Percentiles rank a stretch among this genome's conserved stretches.
Conservation (phyloP, 2,329 filamentous ascomycete species). For the Paracoccidioides lutzii region DNA sequence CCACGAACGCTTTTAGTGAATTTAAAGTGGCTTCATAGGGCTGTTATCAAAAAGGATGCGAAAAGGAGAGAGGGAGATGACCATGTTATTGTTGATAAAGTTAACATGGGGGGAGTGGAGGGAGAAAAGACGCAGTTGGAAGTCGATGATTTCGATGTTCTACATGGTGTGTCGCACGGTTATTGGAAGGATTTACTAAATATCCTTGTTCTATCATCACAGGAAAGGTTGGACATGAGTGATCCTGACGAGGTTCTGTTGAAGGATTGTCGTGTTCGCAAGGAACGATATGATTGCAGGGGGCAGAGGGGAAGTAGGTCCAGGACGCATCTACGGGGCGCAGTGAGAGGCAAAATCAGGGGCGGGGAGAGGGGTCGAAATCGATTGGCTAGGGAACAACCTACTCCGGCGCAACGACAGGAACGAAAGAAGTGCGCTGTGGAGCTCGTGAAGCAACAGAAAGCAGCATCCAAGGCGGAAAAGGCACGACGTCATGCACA, state of each 20-base stretch:
- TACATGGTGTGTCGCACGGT: conserved; percentile 42
- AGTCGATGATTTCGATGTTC: conserved; percentile 33
- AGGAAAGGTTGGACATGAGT: conserved; percentile 34
- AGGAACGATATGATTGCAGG: neutral
- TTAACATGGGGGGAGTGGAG: conserved; percentile 15
- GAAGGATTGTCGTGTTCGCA: conserved; percentile 7
- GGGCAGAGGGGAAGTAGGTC: neutral
- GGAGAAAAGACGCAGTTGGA: conserved; percentile 15
- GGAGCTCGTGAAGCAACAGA: neutral
- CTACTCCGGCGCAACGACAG: neutral
- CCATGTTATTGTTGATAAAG: conserved; percentile 22
- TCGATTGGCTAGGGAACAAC: conserved; percentile 6
- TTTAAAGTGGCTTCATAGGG: conserved; percentile 43
- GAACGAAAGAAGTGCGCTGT: neutral
- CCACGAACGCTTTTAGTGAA: conserved; percentile 43
- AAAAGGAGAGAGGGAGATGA: conserved; percentile 27
- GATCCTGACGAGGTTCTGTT: conserved; percentile 34
- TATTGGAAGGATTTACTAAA: conserved; percentile 53
- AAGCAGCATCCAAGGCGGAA: conserved; percentile 15
- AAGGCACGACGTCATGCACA: conserved; percentile 31
- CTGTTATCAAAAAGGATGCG: conserved; percentile 43
- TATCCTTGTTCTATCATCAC: conserved; percentile 40
- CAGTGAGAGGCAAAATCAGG: no score
- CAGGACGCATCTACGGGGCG: no score
- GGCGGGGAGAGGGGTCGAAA: no score